Conservation (phyloP, 2,329 filamentous ascomycete genomes). For the Ascosphaera apis region DNA sequence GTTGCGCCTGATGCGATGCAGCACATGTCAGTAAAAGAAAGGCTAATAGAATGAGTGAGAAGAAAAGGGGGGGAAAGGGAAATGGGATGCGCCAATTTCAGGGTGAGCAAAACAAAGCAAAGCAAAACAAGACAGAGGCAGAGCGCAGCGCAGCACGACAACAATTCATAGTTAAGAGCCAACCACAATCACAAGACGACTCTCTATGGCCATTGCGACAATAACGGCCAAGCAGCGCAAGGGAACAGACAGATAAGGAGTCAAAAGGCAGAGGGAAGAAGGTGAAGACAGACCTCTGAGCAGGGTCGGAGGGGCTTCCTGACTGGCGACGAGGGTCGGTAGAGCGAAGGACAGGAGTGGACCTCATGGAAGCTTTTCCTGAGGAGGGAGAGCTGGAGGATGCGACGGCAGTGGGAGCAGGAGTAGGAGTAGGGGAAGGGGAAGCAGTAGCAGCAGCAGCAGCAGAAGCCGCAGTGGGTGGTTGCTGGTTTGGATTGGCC, state of each 20-base stretch:
- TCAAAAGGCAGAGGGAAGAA: conserved; percentile 2
- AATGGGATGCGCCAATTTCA: conserved; percentile 1
- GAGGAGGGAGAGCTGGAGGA: conserved; percentile 1
- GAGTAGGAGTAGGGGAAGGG: conserved; percentile 3
- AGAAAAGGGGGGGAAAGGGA: not conserved
- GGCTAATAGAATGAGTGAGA: not conserved
- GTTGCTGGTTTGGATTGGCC: conserved; percentile 1
- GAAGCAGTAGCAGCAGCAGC: conserved; percentile 2
- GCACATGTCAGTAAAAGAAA: conserved; percentile 7
- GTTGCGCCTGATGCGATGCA: conserved; percentile 18
- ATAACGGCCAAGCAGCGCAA: not conserved
- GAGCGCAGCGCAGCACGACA: no score
- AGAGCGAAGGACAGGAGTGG: conserved; percentile 22
- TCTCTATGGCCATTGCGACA: conserved; percentile 1
- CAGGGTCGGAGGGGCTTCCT: conserved; percentile 30
- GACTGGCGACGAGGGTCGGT: conserved; percentile 32
- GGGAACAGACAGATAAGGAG: conserved; percentile 1
- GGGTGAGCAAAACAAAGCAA: no score
- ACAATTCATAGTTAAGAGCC: no score
- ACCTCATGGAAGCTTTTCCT: conserved; percentile 17
- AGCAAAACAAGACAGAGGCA: no score
- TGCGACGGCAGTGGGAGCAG: conserved; percentile 2
- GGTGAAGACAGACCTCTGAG: conserved; percentile 27
- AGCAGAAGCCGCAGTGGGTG: no score
- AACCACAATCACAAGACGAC: no score